These are phyloP conservation scores for Eucalyptus polybractea DNA, from an alignment of 345 rosid species.

Conservation along the genomic window DNA sequence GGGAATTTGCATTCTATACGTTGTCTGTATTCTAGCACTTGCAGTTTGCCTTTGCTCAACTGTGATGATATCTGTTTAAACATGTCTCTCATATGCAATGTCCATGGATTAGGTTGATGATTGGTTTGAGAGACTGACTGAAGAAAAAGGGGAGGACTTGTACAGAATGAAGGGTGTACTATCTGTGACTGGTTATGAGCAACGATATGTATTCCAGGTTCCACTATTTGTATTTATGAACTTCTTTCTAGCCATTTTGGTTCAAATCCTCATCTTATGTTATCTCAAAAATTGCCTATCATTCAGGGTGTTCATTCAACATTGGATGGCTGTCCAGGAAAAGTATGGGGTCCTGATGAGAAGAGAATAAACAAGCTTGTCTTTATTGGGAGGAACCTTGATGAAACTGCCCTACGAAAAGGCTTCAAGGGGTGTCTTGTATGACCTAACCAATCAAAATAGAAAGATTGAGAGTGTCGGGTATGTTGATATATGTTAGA, in stretches of 20 bases:
- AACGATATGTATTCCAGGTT: conserved; percentile 59
- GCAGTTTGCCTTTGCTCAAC: background rate
- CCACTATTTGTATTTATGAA: background rate
- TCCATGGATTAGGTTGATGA: conserved; percentile 40
- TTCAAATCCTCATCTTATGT: background rate
- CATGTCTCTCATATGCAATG: background rate
- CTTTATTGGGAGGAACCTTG: too few species aligned
- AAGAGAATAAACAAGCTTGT: conserved; percentile 58
- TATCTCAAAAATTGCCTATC: background rate
- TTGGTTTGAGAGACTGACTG: conserved; percentile 60
- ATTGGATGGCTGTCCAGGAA: conserved; percentile 47
- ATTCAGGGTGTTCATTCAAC: conserved; percentile 49
- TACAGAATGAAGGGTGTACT: conserved; percentile 66
- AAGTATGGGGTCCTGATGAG: conserved; percentile 49
- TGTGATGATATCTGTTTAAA: background rate
- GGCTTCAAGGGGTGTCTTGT: too few species aligned
- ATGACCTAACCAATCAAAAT: too few species aligned
- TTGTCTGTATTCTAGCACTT: background rate
- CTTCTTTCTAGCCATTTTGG: background rate
- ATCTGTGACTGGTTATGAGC: conserved; percentile 25
- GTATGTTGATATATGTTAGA: too few species aligned
- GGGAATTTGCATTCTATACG: background rate
- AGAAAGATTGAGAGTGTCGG: too few species aligned
- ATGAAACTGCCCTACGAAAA: too few species aligned
- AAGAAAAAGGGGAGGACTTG: conserved; percentile 52